Conservation (phyloP, 2,329 filamentous ascomycete species). For the Fusarium metavorans region DNA sequence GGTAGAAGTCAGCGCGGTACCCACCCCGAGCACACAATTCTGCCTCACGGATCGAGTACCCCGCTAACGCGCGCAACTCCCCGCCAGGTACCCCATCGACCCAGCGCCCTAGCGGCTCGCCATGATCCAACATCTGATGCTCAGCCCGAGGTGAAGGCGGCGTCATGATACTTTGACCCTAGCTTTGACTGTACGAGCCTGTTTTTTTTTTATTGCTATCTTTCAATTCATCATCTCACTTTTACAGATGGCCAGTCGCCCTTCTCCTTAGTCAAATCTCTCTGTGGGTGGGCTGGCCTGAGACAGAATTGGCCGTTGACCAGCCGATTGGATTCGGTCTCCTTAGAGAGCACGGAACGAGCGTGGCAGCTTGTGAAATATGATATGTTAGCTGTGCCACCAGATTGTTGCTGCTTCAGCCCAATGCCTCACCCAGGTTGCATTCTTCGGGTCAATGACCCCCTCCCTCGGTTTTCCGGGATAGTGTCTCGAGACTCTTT, state of each 20-base stretch:
- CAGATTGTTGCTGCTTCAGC: not conserved
- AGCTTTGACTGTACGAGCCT: slow-evolving; percentile 29
- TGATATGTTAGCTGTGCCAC: slow-evolving; percentile 26
- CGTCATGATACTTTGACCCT: slow-evolving; percentile 45
- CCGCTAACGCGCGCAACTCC: not conserved
- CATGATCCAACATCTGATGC: slow-evolving; percentile 42
- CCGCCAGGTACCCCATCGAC: not conserved
- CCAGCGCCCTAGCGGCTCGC: slow-evolving; percentile 12
- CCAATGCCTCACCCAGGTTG: slow-evolving; percentile 19
- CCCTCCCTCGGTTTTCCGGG: slow-evolving; percentile 8
- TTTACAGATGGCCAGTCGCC: not conserved
- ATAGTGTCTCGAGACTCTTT: slow-evolving; percentile 7
- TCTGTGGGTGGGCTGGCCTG: slow-evolving; percentile 32
- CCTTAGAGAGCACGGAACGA: slow-evolving; percentile 1
- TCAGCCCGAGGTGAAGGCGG: slow-evolving; percentile 24
- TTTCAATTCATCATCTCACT: slow-evolving; percentile 8
- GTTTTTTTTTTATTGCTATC: slow-evolving; percentile 25
- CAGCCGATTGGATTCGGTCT: slow-evolving; percentile 33
- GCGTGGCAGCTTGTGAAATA: slow-evolving; percentile 32
- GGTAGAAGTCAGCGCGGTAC: slow-evolving; percentile 27
- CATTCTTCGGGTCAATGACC: slow-evolving; percentile 31
- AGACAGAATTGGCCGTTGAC: slow-evolving; percentile 32
- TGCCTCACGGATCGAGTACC: not conserved
- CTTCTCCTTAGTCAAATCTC: not conserved
- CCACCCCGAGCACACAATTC: not conserved